A percentile compares a stretch with the other conserved stretches of the same genome.
Conservation (phyloP, 805 yeast genomes). For the Grigorovia transvaalensis region DNA sequence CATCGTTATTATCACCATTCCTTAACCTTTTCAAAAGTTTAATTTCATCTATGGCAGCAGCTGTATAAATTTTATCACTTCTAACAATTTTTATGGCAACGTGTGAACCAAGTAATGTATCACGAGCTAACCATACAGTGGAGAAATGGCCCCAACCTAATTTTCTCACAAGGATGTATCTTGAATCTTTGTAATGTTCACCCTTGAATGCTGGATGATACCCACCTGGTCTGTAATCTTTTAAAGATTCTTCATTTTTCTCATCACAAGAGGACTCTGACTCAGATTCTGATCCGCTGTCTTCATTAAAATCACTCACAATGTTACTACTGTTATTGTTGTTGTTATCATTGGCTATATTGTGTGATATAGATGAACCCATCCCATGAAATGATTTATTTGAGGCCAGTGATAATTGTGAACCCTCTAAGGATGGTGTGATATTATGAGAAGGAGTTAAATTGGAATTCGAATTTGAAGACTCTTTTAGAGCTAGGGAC, state of each 20-base stretch:
- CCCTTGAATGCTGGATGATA: conserved; percentile 92
- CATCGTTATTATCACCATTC: conserved; percentile 32
- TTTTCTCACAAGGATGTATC: conserved; percentile 75
- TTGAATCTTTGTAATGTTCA: conserved; percentile 64
- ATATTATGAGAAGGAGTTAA: background rate
- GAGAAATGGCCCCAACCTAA: conserved; percentile 99
- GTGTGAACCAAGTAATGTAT: conserved; percentile 43
- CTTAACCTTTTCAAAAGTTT: conserved; percentile 55
- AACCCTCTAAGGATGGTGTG: background rate
- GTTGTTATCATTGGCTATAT: background rate
- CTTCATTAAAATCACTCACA: background rate
- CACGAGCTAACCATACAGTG: conserved; percentile 85
- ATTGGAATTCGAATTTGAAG: background rate
- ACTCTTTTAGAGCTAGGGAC: conserved; percentile 2
- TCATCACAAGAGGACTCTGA: conserved; percentile 29
- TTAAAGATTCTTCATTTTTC: conserved; percentile 70
- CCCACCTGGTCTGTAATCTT: conserved; percentile 87
- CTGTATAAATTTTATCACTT: conserved; percentile 82
- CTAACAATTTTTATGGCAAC: conserved; percentile 94
- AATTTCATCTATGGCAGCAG: conserved; percentile 90
- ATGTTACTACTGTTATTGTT: background rate
- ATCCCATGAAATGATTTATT: background rate
- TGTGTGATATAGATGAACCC: background rate
- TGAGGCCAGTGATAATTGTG: background rate
- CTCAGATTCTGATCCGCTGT: conserved; percentile 3